These are phyloP conservation scores for Podospora pseudoanserina DNA, from an alignment of 495 filamentous ascomycete species.

Conservation along the genomic window DNA sequence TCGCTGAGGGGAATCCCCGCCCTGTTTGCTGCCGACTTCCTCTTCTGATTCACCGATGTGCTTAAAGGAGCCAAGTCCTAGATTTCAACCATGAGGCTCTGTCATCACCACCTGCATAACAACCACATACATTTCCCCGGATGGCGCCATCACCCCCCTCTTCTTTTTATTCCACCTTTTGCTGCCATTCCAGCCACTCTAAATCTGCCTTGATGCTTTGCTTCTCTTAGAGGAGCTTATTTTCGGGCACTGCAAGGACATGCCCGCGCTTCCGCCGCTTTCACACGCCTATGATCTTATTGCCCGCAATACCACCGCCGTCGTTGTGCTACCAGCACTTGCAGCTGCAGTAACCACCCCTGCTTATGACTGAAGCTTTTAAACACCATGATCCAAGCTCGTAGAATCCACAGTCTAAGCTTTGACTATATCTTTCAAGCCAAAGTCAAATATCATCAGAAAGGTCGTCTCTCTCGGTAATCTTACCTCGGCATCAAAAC, in stretches of 20 bases:
- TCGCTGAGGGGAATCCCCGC: constrained; percentile 42
- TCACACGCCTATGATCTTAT: background rate
- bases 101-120: background rate
- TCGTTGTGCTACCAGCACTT: constrained; percentile 6
- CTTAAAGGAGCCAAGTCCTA: background rate
- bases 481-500: too few species aligned
- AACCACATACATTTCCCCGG: background rate
- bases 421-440: too few species aligned
- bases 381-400: too few species aligned
- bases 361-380: too few species aligned
- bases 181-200: background rate
- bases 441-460: too few species aligned
- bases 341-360: background rate
- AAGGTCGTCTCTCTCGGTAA: too few species aligned
- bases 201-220: background rate
- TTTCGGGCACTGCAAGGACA: constrained; percentile 13
- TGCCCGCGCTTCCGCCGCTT: constrained; percentile 11
- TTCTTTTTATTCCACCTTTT: background rate
- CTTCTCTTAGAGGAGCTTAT: background rate
- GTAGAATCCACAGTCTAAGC: too few species aligned
- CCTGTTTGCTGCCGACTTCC: background rate
- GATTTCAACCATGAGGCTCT: background rate
- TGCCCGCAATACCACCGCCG: constrained; percentile 7
- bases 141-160: background rate
- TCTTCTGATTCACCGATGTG: background rate